Conservation (phyloP, 306 rosid genomes). For the Astragalus membranaceus region DNA sequence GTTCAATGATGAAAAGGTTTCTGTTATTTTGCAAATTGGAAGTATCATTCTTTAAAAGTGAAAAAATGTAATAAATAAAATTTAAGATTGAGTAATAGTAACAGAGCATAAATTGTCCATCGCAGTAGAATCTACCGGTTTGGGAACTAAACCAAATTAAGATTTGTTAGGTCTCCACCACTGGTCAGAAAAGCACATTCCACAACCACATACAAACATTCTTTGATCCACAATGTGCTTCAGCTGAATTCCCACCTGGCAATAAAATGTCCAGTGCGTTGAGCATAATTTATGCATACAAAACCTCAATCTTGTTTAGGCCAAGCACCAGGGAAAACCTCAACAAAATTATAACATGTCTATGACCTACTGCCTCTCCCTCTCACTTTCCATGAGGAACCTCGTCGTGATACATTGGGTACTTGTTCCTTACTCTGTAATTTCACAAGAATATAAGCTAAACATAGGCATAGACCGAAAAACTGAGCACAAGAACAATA, state of each 20-base stretch:
- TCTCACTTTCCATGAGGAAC: conserved; percentile 39
- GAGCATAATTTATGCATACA: neutral
- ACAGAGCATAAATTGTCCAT: neutral
- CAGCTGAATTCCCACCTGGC: neutral
- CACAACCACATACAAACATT: neutral
- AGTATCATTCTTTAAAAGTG: neutral
- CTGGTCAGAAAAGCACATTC: neutral
- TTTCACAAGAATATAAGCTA: neutral
- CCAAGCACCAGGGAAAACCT: neutral
- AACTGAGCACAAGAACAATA: neutral
- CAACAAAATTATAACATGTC: neutral
- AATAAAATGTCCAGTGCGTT: neutral
- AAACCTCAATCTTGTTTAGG: neutral
- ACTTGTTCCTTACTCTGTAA: conserved; percentile 40
- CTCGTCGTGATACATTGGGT: conserved; percentile 33
- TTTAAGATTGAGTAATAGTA: neutral
- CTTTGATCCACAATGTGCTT: neutral
- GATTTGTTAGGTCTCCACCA: neutral
- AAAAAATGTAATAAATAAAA: neutral
- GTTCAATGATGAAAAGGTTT: neutral
- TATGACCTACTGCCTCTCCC: conserved; percentile 38
- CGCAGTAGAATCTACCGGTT: neutral
- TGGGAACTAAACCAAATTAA: neutral
- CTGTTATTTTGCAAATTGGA: neutral
- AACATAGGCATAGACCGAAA: neutral